phyloP scores from a whole-genome alignment of 371 early-diverging fungal species.

The Mortierella sp. region DNA sequence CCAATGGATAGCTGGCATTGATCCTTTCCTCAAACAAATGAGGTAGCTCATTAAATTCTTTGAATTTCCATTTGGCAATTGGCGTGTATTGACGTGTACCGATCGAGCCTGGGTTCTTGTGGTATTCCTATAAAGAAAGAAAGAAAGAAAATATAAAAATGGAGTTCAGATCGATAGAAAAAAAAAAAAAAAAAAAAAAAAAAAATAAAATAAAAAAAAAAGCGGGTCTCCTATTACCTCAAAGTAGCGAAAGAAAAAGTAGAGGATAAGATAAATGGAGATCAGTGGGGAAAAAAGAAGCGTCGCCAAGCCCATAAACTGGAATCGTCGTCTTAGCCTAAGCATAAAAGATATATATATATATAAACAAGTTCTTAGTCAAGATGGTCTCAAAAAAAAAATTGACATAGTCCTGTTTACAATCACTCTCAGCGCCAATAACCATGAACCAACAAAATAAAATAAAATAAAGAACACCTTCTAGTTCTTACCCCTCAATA shows the following conservation, averaged over 20 bases:
- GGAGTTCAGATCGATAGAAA: no score
- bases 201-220: not conserved
- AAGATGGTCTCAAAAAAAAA: not conserved
- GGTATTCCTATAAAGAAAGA: conserved; percentile 71
- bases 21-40: conserved; percentile 87
- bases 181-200: not conserved
- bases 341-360: not conserved
- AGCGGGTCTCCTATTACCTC: conserved; percentile 68
- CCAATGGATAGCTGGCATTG: conserved; percentile 73
- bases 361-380: not conserved
- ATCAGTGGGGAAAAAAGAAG: conserved; percentile 90
- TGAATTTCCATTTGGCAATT: conserved; percentile 91
- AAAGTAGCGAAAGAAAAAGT: conserved; percentile 93
- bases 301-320: conserved; percentile 88
- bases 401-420: not conserved
- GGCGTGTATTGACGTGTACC: conserved; percentile 87
- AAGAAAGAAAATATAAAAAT: no score
- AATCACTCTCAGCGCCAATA: no score
- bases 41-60: conserved; percentile 97
- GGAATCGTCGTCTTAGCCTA: conserved; percentile 84
- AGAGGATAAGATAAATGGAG: conserved; percentile 80
- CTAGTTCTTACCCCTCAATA: conserved; percentile 72
- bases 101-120: conserved; percentile 87
- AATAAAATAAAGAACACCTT: not conserved
- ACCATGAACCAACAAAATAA: not conserved